Percentiles rank a stretch among this genome's conserved stretches.
These are phyloP conservation scores for Oropetium thomaeum DNA, from an alignment of 176 grass and related monocot species.

Conservation along the genomic window DNA sequence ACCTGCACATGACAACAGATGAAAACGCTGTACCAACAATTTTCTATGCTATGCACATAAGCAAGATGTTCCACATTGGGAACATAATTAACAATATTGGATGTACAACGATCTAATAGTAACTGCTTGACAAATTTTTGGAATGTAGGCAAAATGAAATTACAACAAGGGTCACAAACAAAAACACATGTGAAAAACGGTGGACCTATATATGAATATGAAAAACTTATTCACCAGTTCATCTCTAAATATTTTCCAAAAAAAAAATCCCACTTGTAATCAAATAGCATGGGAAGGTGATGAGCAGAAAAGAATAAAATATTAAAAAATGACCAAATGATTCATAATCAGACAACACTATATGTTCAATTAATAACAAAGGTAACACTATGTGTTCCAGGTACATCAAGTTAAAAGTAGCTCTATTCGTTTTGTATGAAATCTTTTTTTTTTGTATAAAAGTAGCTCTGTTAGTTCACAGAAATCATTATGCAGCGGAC, in stretches of 20 bases:
- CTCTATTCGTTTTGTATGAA: too few relatives aligned
- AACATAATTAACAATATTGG: background rate
- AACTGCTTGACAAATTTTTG: slow-evolving; percentile 11
- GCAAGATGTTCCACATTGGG: background rate
- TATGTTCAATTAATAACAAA: background rate
- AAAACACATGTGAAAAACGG: background rate
- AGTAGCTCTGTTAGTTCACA: background rate
- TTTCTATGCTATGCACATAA: background rate
- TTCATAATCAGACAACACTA: background rate
- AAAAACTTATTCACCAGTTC: background rate
- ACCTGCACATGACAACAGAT: slow-evolving; percentile 52
- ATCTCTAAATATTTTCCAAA: too few relatives aligned
- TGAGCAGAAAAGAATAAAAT: background rate
- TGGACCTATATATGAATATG: background rate
- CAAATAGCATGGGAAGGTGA: background rate
- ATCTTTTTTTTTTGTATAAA: too few relatives aligned
- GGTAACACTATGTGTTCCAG: background rate
- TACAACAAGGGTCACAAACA: background rate
- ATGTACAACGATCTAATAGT: background rate
- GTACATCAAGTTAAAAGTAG: background rate
- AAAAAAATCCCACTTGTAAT: background rate
- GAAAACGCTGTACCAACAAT: slow-evolving; percentile 8
- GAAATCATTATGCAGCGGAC: background rate
- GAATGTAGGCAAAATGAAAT: background rate
- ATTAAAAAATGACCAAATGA: background rate